phyloP scores from a whole-genome alignment of 768 basidiomycete species.

The button mushroom (Agaricus bisporus) region DNA sequence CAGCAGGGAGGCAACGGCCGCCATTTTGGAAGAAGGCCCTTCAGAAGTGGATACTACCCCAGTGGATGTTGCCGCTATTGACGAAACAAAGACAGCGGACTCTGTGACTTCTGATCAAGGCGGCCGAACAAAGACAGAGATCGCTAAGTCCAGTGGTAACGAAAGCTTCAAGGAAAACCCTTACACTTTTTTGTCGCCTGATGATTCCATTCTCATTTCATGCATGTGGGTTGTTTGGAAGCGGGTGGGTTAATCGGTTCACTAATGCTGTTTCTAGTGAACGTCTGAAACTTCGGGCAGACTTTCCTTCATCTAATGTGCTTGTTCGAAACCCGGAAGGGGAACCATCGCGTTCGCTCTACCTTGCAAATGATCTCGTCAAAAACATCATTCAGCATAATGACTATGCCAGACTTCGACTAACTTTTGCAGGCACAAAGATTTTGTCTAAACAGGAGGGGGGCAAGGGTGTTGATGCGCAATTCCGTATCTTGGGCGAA shows the following conservation, averaged over 20 bases:
- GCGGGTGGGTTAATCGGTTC: neutral
- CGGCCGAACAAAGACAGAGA: slow-evolving; percentile 17
- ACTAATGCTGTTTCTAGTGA: slow-evolving; percentile 35
- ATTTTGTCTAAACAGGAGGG: slow-evolving; percentile 88
- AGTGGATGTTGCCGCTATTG: neutral
- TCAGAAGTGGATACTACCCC: neutral
- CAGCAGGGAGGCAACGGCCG: slow-evolving; percentile 1
- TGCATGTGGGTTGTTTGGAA: slow-evolving; percentile 60
- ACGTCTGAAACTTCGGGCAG: slow-evolving; percentile 59
- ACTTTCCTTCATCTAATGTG: slow-evolving; percentile 71
- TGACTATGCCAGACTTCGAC: slow-evolving; percentile 76
- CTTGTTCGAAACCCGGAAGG: slow-evolving; percentile 84
- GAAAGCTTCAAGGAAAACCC: slow-evolving; percentile 83
- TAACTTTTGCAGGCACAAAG: slow-evolving; percentile 92
- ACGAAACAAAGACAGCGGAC: slow-evolving; percentile 5
- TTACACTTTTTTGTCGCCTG: slow-evolving; percentile 70
- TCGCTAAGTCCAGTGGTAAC: slow-evolving; percentile 17
- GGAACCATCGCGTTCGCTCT: slow-evolving; percentile 71
- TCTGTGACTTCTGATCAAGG: slow-evolving; percentile 5
- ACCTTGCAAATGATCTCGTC: slow-evolving; percentile 82
- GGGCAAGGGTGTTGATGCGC: slow-evolving; percentile 48
- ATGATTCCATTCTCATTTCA: slow-evolving; percentile 61
- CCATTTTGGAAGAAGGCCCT: neutral
- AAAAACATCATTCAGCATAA: slow-evolving; percentile 77
- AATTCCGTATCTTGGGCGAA: slow-evolving; percentile 78